Evolutionary conservation across 208 protist species (phyloP).

Genomic region (Porcisia deanei): DNA sequence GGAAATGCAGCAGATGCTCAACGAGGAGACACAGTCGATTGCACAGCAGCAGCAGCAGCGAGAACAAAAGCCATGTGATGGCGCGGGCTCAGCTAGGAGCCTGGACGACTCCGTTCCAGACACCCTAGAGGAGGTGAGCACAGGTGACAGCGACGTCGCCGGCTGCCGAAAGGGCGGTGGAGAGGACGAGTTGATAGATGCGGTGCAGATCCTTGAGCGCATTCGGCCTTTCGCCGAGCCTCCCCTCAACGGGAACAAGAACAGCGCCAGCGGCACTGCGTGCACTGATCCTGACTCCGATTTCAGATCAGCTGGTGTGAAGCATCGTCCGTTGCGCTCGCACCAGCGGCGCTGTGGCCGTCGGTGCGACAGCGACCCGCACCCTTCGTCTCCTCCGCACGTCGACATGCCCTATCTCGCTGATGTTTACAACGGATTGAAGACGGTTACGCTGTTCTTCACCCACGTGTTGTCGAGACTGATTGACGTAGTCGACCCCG

Average conservation of each 20-base stretch:
- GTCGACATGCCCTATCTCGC: not conserved
- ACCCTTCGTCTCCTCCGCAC: not conserved
- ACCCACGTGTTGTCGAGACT: slow-evolving; percentile 11
- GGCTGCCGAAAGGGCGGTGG: not conserved
- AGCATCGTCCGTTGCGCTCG: not conserved
- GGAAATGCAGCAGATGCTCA: slow-evolving; percentile 18
- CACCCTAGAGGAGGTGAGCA: not conserved
- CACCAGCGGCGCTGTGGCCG: not conserved
- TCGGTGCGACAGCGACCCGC: not conserved
- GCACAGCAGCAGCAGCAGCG: slow-evolving; percentile 13
- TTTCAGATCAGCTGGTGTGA: not conserved
- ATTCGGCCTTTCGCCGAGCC: not conserved
- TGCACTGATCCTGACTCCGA: not conserved
- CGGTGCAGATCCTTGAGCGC: slow-evolving; percentile 6
- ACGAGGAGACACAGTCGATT: slow-evolving; percentile 10
- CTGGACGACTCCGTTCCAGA: not conserved
- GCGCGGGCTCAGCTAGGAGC: not conserved
- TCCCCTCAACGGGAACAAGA: not conserved
- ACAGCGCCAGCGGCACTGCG: not conserved
- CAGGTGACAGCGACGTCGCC: not conserved
- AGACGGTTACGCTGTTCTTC: slow-evolving; percentile 15
- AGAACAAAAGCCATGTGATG: not conserved
- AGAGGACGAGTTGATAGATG: not conserved
- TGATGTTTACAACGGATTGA: slow-evolving; percentile 13
- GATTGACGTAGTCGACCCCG: slow-evolving; percentile 11